Evolutionary conservation across 2,329 filamentous ascomycete genomes (phyloP).

Genomic region (Proliferodiscus dingleyae): DNA sequence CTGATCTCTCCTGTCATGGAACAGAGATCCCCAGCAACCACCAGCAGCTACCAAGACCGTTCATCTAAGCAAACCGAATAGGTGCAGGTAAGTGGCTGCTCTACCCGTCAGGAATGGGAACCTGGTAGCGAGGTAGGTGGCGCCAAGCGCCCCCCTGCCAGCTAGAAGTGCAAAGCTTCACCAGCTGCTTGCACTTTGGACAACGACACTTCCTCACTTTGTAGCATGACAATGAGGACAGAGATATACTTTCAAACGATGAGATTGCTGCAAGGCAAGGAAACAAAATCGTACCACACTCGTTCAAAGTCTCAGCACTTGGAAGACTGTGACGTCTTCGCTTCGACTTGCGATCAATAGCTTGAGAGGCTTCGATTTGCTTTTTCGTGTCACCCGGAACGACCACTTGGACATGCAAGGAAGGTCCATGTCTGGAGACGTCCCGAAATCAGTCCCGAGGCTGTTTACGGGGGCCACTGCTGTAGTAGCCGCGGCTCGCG

Average conservation of each 20-base stretch:
- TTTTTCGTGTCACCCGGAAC: not conserved
- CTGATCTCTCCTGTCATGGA: not conserved
- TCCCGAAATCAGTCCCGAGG: not conserved
- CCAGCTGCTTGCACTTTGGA: not conserved
- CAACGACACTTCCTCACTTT: not conserved
- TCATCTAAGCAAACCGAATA: too few relatives aligned
- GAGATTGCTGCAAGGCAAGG: not conserved
- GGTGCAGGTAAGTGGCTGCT: too few relatives aligned
- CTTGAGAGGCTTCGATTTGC: not conserved
- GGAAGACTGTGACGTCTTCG: not conserved
- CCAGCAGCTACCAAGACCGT: not conserved
- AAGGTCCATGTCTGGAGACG: not conserved
- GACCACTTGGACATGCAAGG: not conserved
- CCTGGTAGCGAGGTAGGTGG: not conserved
- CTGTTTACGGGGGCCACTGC: not conserved
- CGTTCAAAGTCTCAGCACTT: not conserved
- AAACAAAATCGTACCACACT: not conserved
- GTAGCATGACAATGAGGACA: not conserved
- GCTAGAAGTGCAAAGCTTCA: not conserved
- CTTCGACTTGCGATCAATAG: not conserved
- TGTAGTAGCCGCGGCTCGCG: not conserved
- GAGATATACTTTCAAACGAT: not conserved
- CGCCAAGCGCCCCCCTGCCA: not conserved
- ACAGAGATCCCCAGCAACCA: too few relatives aligned
- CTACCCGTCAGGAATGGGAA: not conserved